Base-by-base conservation (phyloP, 1,139 yeast species). In the Kazachstania sp. region DNA sequence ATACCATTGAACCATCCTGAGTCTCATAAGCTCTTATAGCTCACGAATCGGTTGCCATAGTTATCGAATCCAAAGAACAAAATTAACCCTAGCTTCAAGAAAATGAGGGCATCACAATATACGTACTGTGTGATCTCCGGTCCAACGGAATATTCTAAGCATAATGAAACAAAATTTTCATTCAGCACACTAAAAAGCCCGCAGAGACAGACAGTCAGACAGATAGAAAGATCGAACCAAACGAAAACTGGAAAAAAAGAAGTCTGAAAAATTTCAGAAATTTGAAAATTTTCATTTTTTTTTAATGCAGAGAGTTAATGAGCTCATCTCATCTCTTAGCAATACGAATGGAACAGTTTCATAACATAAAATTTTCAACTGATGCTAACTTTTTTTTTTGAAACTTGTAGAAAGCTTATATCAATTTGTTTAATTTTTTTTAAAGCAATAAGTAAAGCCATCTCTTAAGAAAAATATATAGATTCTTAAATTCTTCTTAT, bases 311-410 rank as follows among this genome's bases (percentile, higher is more conserved):
- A 39, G 19, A 30, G 26, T 23, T 23, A 23, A 26, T 7, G 19
- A 39, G 18, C 41, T 29, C 41, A 39, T 26, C 41, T 39, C 41
- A 39, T 29, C 41, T 18, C 35, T 30, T 9, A 39, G 18, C 15
- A 30, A 19, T n/a, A n/a, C n/a, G n/a, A n/a, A n/a, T 28, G 5
- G 30, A n/a, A 28, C 20, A 7, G 20, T 12, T 37, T 37, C 12
- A 13, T 37, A 9, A 9, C n/a, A 15, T 11, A 37, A 15, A 16
- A 35, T 35, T 35, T 35, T 11, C 37, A 11, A 11, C 19, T 18
- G 16, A 16, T 35, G 16, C 15, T 23, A 12, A n/a, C 15, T 29
- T 28, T 39, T 20, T 36, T n/a, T 36, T 38, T 38, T 13, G 12
- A 32, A 4, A 32, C 34, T 37, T 7, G 13, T 32, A 37, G 19